Evolutionary conservation across 1,284 basidiomycete genomes (phyloP).

Genomic region (Dichomitus squalens): DNA sequence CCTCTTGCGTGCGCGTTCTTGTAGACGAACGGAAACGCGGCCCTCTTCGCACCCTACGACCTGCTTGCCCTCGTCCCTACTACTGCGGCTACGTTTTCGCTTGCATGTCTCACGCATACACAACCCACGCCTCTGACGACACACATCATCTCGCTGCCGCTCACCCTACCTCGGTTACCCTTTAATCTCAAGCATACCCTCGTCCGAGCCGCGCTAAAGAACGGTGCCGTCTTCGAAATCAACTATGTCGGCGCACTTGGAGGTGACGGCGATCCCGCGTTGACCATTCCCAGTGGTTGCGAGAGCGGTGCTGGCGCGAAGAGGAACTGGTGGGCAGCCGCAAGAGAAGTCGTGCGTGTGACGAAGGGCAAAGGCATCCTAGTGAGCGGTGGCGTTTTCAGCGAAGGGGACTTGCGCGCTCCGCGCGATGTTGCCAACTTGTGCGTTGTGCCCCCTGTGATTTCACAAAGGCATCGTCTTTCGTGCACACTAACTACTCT

Average conservation of each 20-base stretch:
- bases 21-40: constrained; percentile 63
- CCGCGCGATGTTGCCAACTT: constrained; percentile 74
- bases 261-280: constrained; percentile 51
- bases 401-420: constrained; percentile 61
- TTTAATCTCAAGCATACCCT: constrained; percentile 84
- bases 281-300: constrained; percentile 49
- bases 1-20: constrained; percentile 1
- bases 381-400: constrained; percentile 63
- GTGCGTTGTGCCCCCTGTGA: constrained; percentile 43
- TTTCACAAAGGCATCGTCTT: background rate
- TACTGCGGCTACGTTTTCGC: constrained; percentile 70
- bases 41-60: constrained; percentile 68
- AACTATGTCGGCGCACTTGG: constrained; percentile 74
- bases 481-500: background rate
- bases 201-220: constrained; percentile 78
- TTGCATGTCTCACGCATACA: constrained; percentile 82
- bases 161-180: constrained; percentile 77
- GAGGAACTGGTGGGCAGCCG: constrained; percentile 82
- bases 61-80: constrained; percentile 76
- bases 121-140: constrained; percentile 77
- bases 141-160: constrained; percentile 81
- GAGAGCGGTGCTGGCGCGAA: constrained; percentile 58
- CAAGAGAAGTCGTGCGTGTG: constrained; percentile 72
- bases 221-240: constrained; percentile 85
- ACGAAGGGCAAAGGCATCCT: constrained; percentile 77